phyloP scores from a whole-genome alignment of 441 rosid species.

The Macaranga tanarius region DNA sequence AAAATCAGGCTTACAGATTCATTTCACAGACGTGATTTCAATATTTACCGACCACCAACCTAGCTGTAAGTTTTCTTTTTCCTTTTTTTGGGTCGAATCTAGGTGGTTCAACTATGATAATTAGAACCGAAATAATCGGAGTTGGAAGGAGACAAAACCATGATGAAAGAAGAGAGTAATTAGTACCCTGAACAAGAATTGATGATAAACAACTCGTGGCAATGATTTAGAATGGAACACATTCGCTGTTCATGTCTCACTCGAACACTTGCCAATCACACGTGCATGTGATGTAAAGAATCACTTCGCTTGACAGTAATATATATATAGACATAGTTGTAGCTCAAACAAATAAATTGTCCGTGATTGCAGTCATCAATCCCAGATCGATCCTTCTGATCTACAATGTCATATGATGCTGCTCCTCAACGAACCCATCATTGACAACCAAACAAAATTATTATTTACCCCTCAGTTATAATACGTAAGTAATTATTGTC shows the following conservation, averaged over 20 bases:
- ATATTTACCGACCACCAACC: neutral
- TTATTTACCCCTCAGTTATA: constrained; percentile 20
- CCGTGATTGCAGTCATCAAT: constrained; percentile 40
- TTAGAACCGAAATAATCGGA: constrained; percentile 13
- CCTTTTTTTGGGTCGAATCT: neutral
- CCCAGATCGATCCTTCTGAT: constrained; percentile 6
- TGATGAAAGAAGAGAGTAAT: neutral
- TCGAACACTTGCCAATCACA: constrained; percentile 23
- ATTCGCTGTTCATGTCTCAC: constrained; percentile 16
- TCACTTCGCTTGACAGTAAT: constrained; percentile 24
- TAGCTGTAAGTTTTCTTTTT: neutral
- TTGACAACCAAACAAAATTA: constrained; percentile 34
- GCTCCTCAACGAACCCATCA: constrained; percentile 29
- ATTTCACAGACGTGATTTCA: neutral
- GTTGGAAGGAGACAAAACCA: neutral
- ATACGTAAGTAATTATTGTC: constrained; percentile 23
- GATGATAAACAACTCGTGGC: neutral
- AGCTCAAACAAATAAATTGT: constrained; percentile 2
- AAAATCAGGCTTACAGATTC: too few relatives aligned
- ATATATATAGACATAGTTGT: too few relatives aligned
- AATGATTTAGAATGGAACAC: constrained; percentile 17
- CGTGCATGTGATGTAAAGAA: constrained; percentile 27
- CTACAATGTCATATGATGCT: neutral
- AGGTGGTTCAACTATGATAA: neutral
- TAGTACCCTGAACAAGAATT: neutral